Base-by-base conservation (phyloP, 257 asterid species). In the Osmanthus fragrans region DNA sequence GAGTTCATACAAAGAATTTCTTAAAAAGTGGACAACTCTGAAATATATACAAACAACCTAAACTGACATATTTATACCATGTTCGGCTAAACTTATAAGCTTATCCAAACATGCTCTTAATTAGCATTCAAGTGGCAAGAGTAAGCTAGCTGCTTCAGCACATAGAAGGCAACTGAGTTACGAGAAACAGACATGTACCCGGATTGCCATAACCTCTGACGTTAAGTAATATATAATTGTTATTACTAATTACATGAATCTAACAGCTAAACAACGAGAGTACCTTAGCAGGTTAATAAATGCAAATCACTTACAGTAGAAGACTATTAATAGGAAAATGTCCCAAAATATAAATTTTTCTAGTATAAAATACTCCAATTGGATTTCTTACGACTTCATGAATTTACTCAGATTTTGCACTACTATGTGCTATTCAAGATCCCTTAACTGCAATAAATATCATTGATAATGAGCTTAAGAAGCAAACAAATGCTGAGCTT, bases 211-310 rank as follows among this genome's bases (percentile, higher is more conserved):
- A 23, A 58, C 21, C 15, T 58, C 67, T 23, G 16, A 25, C 32
- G 68, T 25, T 25, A 58, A 70, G 45, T 47, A 18, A 36, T 42
- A 36, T 42, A 60, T 54, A 30, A 16, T 77, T 71, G 39, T 18
- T 7, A 30, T 15, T 51, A 66, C 12, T 25, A 21, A 73, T 45
- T 79, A 51, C 73, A 42, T 60, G 65, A 40, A 32, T 75, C 60
- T 16, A 51, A 6, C 60, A 51, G 60, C 60, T 51, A 51, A 51
- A 23, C 27, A 69, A 51, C 18, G 12, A 70, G 45, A 25, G 23
- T 60, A 45, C 5, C 63, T 39, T 25, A 30, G 34, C 67, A 65
- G 63, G 58, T 34, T 6, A 73, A 73, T 73, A 36, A 79, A 66
- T 47, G 71, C 65, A 66, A 21, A 34, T 5, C 36, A 54, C 47